Conservation (phyloP, 441 rosid genomes). For the Omphalea diandra region DNA sequence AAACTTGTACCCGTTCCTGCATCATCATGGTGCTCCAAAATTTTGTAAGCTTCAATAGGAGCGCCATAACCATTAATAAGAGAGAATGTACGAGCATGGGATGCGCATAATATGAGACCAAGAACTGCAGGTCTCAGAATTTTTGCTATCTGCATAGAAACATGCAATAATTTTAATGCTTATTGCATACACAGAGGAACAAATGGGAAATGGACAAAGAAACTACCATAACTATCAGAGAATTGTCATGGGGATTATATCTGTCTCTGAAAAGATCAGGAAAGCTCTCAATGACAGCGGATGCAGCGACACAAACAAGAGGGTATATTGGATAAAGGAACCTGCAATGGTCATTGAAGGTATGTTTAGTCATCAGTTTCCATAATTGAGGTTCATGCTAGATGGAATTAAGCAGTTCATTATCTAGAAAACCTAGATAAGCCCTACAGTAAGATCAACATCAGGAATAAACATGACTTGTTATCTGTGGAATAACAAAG, state of each 20-base stretch:
- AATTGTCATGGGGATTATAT: slow-evolving; percentile 48
- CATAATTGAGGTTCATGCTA: neutral
- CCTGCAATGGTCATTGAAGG: slow-evolving; percentile 41
- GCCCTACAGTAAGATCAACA: neutral
- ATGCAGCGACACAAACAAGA: slow-evolving; percentile 90
- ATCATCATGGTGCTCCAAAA: slow-evolving; percentile 87
- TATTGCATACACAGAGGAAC: slow-evolving; percentile 8
- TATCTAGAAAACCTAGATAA: neutral
- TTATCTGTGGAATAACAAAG: neutral
- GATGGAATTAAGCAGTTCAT: neutral
- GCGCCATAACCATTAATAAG: slow-evolving; percentile 84
- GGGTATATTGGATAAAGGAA: slow-evolving; percentile 94
- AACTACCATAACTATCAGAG: slow-evolving; percentile 52
- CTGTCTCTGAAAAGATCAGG: slow-evolving; percentile 78
- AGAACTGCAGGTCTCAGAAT: slow-evolving; percentile 63
- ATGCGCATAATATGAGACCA: slow-evolving; percentile 73
- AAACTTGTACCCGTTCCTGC: slow-evolving; percentile 55
- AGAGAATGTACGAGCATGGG: slow-evolving; percentile 85
- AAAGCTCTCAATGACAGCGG: slow-evolving; percentile 92
- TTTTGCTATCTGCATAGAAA: slow-evolving; percentile 66
- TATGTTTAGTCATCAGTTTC: slow-evolving; percentile 4
- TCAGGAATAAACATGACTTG: neutral
- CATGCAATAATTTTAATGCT: slow-evolving; percentile 8
- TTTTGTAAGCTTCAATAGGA: slow-evolving; percentile 75
- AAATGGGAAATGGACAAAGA: slow-evolving; percentile 8